phyloP scores from a whole-genome alignment of 768 basidiomycete species.

The Cystofilobasidium macerans region DNA sequence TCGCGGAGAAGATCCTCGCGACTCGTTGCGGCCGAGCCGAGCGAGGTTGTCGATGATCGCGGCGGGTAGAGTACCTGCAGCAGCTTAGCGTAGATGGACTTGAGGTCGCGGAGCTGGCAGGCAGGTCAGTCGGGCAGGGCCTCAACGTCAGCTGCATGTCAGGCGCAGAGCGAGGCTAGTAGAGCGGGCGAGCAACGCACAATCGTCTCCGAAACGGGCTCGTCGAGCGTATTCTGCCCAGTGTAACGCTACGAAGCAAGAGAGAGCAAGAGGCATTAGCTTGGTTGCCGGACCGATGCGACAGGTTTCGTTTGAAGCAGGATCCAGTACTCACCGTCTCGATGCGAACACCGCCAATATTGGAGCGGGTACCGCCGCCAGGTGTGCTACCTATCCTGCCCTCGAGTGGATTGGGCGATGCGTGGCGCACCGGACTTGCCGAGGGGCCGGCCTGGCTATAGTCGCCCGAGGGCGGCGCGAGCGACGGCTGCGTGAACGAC shows the following conservation, averaged over 20 bases:
- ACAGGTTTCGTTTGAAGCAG: too few species aligned
- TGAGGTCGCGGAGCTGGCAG: slow-evolving; percentile 23
- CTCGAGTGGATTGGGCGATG: slow-evolving; percentile 1
- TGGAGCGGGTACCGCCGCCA: slow-evolving; percentile 3
- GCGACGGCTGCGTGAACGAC: slow-evolving; percentile 22
- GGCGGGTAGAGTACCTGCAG: slow-evolving; percentile 25
- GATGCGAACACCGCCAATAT: slow-evolving; percentile 22
- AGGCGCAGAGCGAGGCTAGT: not conserved
- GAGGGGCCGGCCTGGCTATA: not conserved
- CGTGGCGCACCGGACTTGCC: not conserved
- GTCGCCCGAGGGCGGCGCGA: slow-evolving; percentile 11
- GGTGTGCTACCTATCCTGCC: slow-evolving; percentile 22
- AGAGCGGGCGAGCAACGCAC: slow-evolving; percentile 13
- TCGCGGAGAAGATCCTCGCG: slow-evolving; percentile 19
- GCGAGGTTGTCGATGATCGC: not conserved
- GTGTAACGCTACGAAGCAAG: slow-evolving; percentile 22
- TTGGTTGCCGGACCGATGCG: too few species aligned
- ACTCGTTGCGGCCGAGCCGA: not conserved
- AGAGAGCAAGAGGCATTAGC: too few species aligned
- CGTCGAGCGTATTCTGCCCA: slow-evolving; percentile 26
- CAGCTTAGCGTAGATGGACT: slow-evolving; percentile 26
- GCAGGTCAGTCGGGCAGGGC: slow-evolving; percentile 1
- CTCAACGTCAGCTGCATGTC: not conserved
- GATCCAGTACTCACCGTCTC: slow-evolving; percentile 19
- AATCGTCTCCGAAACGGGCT: slow-evolving; percentile 26